phyloP scores from a whole-genome alignment of 2,329 filamentous ascomycete species.

The Cladosporium sp. region DNA sequence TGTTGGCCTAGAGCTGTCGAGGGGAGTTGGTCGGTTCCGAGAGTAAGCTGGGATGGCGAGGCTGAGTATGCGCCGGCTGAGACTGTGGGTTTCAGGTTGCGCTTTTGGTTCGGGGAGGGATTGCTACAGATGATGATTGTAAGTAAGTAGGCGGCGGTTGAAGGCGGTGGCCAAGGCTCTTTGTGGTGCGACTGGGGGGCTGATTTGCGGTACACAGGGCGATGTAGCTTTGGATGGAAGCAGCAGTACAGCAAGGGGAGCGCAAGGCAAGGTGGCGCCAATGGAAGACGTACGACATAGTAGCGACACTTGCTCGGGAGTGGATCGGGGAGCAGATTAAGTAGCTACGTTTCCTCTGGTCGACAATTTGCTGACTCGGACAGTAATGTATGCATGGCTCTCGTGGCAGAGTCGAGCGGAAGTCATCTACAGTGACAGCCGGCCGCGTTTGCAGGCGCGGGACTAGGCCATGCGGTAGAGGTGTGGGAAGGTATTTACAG shows the following conservation, averaged over 20 bases:
- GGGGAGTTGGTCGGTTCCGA: constrained; percentile 27
- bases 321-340: constrained; percentile 7
- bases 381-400: constrained; percentile 15
- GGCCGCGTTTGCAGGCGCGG: constrained; percentile 7
- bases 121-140: constrained; percentile 32
- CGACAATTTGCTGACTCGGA: constrained; percentile 13
- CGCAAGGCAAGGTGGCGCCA: constrained; percentile 9
- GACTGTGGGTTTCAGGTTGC: constrained; percentile 38
- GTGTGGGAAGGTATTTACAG: constrained; percentile 8
- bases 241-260: constrained; percentile 4
- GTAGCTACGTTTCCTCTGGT: constrained; percentile 14
- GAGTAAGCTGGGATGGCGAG: constrained; percentile 33
- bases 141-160: background rate
- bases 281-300: constrained; percentile 14
- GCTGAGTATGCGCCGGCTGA: constrained; percentile 32
- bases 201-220: constrained; percentile 9
- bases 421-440: constrained; percentile 13
- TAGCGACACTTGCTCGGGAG: constrained; percentile 13
- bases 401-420: constrained; percentile 9
- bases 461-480: constrained; percentile 13
- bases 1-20: constrained; percentile 21
- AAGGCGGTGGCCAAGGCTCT: constrained; percentile 7
- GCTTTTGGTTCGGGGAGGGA: constrained; percentile 39
- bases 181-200: constrained; percentile 5
- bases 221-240: constrained; percentile 7